phyloP scores from a whole-genome alignment of 2,329 filamentous ascomycete genomes.

The Beauveria rudraprayagi region DNA sequence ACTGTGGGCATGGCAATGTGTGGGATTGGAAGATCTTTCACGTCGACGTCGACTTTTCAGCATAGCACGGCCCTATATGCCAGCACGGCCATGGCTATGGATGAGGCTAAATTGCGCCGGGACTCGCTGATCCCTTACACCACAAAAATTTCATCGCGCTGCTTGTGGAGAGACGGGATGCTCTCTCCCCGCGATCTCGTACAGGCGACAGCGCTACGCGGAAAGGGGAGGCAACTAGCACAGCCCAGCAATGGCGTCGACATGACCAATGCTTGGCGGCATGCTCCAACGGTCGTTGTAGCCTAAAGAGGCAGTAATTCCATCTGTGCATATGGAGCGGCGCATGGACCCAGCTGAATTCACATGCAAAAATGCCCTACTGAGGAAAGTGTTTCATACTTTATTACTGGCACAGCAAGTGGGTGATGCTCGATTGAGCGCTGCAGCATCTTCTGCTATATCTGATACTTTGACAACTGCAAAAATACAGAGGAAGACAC shows the following conservation, averaged over 20 bases:
- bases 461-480: neutral
- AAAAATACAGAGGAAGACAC: neutral
- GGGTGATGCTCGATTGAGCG: neutral
- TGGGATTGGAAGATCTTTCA: neutral
- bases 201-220: neutral
- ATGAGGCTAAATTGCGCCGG: neutral
- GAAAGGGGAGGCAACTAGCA: no score
- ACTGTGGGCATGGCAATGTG: neutral
- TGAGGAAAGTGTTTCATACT: neutral
- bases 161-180: neutral
- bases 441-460: neutral
- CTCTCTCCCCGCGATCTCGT: neutral
- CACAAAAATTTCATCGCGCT: neutral
- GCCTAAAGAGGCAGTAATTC: neutral
- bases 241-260: neutral
- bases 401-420: neutral
- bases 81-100: neutral
- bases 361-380: neutral
- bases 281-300: neutral
- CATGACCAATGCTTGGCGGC: neutral
- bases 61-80: neutral
- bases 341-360: neutral
- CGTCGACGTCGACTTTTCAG: neutral
- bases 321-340: neutral
- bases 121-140: neutral